Evolutionary conservation across 2,329 filamentous ascomycete genomes (phyloP).

Genomic region (Aureobasidium namibiae): DNA sequence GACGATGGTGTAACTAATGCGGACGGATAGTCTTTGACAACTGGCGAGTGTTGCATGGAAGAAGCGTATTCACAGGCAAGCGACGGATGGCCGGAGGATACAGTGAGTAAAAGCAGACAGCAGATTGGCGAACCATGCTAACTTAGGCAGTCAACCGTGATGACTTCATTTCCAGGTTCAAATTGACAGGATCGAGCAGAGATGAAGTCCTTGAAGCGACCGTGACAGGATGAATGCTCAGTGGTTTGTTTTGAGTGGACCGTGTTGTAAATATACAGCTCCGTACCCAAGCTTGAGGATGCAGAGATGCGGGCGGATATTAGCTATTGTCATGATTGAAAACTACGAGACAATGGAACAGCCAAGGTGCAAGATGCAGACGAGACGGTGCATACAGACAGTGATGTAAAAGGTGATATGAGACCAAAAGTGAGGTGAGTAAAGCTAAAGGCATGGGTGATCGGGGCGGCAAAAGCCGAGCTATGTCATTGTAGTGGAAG

Average conservation of each 20-base stretch:
- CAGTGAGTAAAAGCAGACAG: constrained; percentile 47
- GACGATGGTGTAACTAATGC: neutral
- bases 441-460: neutral
- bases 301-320: neutral
- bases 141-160: constrained; percentile 59
- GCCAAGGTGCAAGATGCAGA: too few relatives aligned
- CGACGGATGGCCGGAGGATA: constrained; percentile 88
- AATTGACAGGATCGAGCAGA: constrained; percentile 55
- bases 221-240: constrained; percentile 22
- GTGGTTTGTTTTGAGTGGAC: neutral
- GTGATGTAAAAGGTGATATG: too few relatives aligned
- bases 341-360: too few relatives aligned
- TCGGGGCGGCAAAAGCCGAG: neutral
- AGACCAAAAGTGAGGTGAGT: neutral
- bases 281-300: neutral
- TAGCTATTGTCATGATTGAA: too few relatives aligned
- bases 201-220: constrained; percentile 25
- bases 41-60: constrained; percentile 85
- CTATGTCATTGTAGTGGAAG: constrained; percentile 8
- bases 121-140: neutral
- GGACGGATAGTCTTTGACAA: constrained; percentile 73
- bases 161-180: constrained; percentile 70
- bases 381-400: neutral
- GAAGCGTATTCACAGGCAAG: constrained; percentile 73
- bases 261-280: neutral